Conservation (phyloP, 306 rosid species). For the Cicer yamashitae region DNA sequence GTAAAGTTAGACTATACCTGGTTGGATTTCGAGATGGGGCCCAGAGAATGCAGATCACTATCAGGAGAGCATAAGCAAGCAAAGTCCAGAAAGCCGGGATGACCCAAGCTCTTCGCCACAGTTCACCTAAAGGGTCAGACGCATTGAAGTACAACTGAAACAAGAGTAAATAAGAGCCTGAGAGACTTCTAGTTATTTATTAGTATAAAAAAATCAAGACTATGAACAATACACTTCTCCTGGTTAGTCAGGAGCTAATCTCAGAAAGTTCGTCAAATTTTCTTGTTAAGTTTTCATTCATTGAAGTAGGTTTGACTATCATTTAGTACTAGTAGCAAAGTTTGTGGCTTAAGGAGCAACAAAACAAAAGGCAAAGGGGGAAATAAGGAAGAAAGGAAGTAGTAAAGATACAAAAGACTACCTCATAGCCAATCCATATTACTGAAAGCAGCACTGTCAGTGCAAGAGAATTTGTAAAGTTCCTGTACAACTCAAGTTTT, state of each 20-base stretch:
- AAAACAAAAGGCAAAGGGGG: constrained; percentile 3
- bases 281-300: constrained; percentile 11
- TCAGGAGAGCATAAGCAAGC: constrained; percentile 64
- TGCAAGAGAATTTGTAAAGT: constrained; percentile 81
- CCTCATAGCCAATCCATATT: constrained; percentile 83
- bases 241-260: constrained; percentile 16
- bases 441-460: constrained; percentile 74
- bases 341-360: constrained; percentile 1
- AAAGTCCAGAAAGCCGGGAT: constrained; percentile 80
- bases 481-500: constrained; percentile 81
- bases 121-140: constrained; percentile 69
- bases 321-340: neutral
- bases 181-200: constrained; percentile 6
- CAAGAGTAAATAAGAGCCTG: constrained; percentile 36
- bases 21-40: constrained; percentile 78
- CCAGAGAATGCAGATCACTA: constrained; percentile 74
- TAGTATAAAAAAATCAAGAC: constrained; percentile 9
- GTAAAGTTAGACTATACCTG: constrained; percentile 52
- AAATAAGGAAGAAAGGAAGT: neutral
- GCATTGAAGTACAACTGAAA: constrained; percentile 83
- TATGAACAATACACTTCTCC: constrained; percentile 14
- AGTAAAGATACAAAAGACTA: constrained; percentile 37
- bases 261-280: neutral
- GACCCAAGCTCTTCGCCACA: constrained; percentile 79
- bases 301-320: neutral